Base-by-base conservation (phyloP, 208 protist genomes). In the Acanthamoeba polyphaga region DNA sequence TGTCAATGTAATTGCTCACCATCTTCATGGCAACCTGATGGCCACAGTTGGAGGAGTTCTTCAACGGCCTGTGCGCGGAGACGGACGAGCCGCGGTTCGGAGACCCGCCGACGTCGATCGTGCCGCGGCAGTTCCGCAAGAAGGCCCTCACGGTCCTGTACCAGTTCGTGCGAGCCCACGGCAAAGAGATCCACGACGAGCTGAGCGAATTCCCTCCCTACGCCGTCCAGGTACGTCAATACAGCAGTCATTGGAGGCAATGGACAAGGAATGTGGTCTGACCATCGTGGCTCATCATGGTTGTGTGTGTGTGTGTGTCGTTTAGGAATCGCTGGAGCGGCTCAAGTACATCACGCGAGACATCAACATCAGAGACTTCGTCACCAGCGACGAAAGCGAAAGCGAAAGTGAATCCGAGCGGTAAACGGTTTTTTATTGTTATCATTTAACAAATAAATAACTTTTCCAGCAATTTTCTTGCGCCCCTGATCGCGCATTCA, bases 81-180 rank as follows among this genome's bases (percentile, higher is more conserved):
- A 27, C 60, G 6, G 87, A 92, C 6, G 87, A 92, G 43, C 87
- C 87, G 1, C 38, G 22, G 5, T 92, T 68, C 24, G 87, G 87
- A 4, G 87, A 92, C 8, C 87, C 87, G 8, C 87, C 87, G 19
- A 76, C 87, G 9, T 92, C 87, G 38, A 92, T 92, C 24, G 62
- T 74, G 24, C 87, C 87, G 66, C 55, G 64, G 15, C 62, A 68
- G 34, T 74, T 92, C 64, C 85, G 85, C 32, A 92, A 92, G 87
- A 74, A 68, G 64, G 53, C 87, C 3, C 64, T 92, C 27, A 74
- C 34, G 1, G 34, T 74, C 4, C 0, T 92, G 60, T 68, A 92
- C 46, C 64, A 74, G 87, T 92, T 76, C 60, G 87, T 92, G 34
- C 80, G 51, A 7, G 2, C 51, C 1, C 51, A 88, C 32, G 27